A percentile compares a stretch with the other conserved stretches of the same genome.
phyloP scores from a whole-genome alignment of 768 basidiomycete genomes.

The Psilocybe tampanensis region DNA sequence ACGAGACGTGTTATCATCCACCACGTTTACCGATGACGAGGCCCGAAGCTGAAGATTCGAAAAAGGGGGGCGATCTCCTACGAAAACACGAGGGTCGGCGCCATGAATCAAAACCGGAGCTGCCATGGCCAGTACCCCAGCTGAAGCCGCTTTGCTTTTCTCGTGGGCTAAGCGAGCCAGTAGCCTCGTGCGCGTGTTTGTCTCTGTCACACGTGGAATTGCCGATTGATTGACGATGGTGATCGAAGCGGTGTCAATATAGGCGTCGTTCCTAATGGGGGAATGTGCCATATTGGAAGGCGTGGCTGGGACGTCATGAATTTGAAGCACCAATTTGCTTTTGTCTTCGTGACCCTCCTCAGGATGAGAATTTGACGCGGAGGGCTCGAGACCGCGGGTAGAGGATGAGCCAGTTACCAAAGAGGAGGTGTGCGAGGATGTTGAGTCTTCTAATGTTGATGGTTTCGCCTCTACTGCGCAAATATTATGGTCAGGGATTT shows the following conservation, averaged over 20 bases:
- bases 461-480: slow-evolving; percentile 3
- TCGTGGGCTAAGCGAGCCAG: slow-evolving; percentile 46
- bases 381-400: not conserved
- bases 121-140: too few relatives aligned
- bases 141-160: slow-evolving; percentile 27
- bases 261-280: slow-evolving; percentile 14
- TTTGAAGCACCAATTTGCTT: not conserved
- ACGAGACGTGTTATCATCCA: not conserved
- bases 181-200: slow-evolving; percentile 37
- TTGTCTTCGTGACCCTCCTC: not conserved
- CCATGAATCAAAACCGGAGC: slow-evolving; percentile 6
- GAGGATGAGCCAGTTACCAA: not conserved
- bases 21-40: slow-evolving; percentile 2
- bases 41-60: too few relatives aligned
- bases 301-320: slow-evolving; percentile 6
- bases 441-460: not conserved
- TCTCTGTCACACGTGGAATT: slow-evolving; percentile 16
- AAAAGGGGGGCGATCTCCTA: not conserved
- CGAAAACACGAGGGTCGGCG: not conserved
- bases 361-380: not conserved
- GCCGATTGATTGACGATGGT: slow-evolving; percentile 14
- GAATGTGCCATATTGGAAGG: slow-evolving; percentile 5
- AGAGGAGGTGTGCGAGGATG: not conserved
- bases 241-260: slow-evolving; percentile 18
- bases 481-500: not conserved